These are phyloP conservation scores for Psidium friedrichsthalianum DNA, from an alignment of 345 rosid genomes.

Conservation along the genomic window DNA sequence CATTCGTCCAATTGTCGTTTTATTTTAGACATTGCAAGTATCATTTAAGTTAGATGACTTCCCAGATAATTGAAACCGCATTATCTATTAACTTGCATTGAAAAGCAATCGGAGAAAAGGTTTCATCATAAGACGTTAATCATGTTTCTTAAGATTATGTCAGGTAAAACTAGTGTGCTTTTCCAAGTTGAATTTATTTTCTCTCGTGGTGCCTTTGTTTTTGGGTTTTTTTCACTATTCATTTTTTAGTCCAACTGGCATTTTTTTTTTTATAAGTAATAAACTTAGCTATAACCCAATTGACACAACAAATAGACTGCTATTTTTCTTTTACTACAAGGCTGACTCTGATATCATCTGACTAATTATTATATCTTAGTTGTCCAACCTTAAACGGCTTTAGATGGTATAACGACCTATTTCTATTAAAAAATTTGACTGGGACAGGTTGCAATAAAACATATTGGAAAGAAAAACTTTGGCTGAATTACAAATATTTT, in stretches of 20 bases:
- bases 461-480: background rate
- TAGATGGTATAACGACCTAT: background rate
- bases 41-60: background rate
- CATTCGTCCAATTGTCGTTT: background rate
- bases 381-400: background rate
- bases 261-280: background rate
- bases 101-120: background rate
- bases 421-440: background rate
- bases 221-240: background rate
- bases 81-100: background rate
- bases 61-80: background rate
- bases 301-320: background rate
- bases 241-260: background rate
- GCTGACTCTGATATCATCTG: background rate
- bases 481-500: background rate
- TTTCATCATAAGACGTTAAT: background rate
- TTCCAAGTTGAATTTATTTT: background rate
- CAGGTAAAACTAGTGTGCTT: background rate
- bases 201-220: background rate
- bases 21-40: background rate
- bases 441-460: background rate
- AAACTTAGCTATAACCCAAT: background rate
- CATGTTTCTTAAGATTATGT: background rate
- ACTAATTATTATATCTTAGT: background rate
- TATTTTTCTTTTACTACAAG: background rate